Percentiles rank a stretch among this genome's conserved stretches.
Conservation (phyloP, 495 filamentous ascomycete genomes). For the Recurvomyces mirabilis region DNA sequence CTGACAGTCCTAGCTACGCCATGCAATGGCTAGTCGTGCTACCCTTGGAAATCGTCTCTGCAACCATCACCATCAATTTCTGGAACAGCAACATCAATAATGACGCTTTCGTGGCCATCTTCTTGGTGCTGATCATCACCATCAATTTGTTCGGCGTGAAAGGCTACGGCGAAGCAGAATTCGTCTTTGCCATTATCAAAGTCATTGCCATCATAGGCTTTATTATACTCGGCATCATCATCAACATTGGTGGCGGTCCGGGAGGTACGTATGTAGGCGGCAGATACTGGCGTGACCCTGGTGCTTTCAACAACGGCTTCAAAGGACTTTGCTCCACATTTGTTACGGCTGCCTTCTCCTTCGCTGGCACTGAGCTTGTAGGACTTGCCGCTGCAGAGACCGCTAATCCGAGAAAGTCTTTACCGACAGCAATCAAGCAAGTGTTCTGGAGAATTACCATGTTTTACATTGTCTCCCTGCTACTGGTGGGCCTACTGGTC, state of each 20-base stretch:
- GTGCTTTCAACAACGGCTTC: slow-evolving; percentile 60
- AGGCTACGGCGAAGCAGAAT: slow-evolving; percentile 46
- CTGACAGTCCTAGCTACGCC: slow-evolving; percentile 46
- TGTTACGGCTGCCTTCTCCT: slow-evolving; percentile 56
- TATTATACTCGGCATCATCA: slow-evolving; percentile 33
- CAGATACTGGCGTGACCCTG: slow-evolving; percentile 47
- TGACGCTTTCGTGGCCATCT: slow-evolving; percentile 38
- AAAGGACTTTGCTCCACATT: slow-evolving; percentile 58
- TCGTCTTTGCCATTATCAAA: slow-evolving; percentile 40
- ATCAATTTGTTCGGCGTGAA: slow-evolving; percentile 39
- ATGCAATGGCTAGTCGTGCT: slow-evolving; percentile 86
- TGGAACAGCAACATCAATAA: slow-evolving; percentile 41
- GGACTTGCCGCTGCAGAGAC: slow-evolving; percentile 40
- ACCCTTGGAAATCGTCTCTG: slow-evolving; percentile 83
- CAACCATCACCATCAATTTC: slow-evolving; percentile 50
- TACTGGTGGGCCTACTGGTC: slow-evolving; percentile 30
- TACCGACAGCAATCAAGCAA: slow-evolving; percentile 38
- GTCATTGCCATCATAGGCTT: slow-evolving; percentile 37
- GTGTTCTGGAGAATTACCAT: slow-evolving; percentile 41
- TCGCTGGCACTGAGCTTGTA: slow-evolving; percentile 47
- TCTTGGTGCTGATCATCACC: slow-evolving; percentile 34
- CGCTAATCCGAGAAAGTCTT: slow-evolving; percentile 34
- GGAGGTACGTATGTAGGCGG: slow-evolving; percentile 34
- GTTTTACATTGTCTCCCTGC: slow-evolving; percentile 31
- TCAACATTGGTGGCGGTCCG: slow-evolving; percentile 25